Percentiles rank a stretch among this genome's conserved stretches.
phyloP scores from a whole-genome alignment of 139 green algal species.

The Picochlorum sp. region DNA sequence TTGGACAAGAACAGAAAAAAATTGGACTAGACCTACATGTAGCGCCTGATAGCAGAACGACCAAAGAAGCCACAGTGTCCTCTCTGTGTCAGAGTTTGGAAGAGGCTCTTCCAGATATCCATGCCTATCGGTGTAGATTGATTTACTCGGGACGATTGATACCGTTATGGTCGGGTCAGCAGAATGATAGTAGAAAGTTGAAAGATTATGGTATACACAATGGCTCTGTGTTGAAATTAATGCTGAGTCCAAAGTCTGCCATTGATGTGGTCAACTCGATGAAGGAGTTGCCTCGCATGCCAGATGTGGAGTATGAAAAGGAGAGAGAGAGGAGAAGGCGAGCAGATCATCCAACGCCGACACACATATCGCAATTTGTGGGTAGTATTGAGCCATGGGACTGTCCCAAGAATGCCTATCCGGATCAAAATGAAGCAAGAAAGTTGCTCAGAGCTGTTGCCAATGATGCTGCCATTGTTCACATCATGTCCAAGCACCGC shows the following conservation, averaged over 20 bases:
- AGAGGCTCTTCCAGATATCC: no score
- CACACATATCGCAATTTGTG: slow-evolving; percentile 1
- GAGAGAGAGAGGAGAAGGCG: slow-evolving; percentile 19
- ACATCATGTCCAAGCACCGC: slow-evolving; percentile 60
- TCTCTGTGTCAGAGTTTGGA: no score
- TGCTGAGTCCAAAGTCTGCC: slow-evolving; percentile 29
- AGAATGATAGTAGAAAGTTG: no score
- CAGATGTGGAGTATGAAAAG: slow-evolving; percentile 55
- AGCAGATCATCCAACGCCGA: background rate
- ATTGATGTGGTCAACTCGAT: slow-evolving; percentile 22
- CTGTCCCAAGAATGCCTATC: slow-evolving; percentile 22
- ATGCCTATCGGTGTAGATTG: no score
- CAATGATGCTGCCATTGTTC: slow-evolving; percentile 61
- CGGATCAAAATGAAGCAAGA: slow-evolving; percentile 30
- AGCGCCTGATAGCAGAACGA: no score
- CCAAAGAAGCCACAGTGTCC: no score
- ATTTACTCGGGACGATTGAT: no score
- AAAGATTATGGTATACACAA: background rate
- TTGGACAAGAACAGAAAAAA: no score
- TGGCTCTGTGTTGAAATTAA: background rate
- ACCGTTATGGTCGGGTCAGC: no score
- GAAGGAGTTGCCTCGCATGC: slow-evolving; percentile 24
- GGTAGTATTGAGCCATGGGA: slow-evolving; percentile 27
- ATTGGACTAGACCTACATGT: no score
- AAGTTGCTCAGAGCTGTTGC: slow-evolving; percentile 53